Conservation (phyloP, 2,329 filamentous ascomycete species). For the Emericellopsis atlantica region DNA sequence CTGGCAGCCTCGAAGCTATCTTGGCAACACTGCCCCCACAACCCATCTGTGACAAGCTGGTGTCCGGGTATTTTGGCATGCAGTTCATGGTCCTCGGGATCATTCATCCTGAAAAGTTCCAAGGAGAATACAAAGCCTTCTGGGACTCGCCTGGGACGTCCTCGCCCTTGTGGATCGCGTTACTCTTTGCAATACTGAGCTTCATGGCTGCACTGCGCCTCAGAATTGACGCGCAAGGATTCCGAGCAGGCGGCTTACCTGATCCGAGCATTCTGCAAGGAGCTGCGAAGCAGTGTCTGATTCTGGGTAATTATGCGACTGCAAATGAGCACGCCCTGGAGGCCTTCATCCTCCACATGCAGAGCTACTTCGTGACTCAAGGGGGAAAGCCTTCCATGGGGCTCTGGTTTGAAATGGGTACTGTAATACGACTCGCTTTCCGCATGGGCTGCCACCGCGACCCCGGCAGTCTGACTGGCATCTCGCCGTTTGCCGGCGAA, state of each 20-base stretch:
- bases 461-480: constrained; percentile 33
- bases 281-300: constrained; percentile 23
- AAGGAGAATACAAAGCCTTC: constrained; percentile 7
- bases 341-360: constrained; percentile 36
- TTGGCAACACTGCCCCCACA: constrained; percentile 9
- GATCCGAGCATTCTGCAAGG: background rate
- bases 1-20: constrained; percentile 6
- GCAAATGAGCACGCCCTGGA: constrained; percentile 34
- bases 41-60: constrained; percentile 14
- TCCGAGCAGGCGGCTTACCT: background rate
- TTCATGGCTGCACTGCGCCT: background rate
- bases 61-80: constrained; percentile 16
- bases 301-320: constrained; percentile 34
- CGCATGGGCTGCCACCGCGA: constrained; percentile 48
- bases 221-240: background rate
- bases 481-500: constrained; percentile 33
- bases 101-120: constrained; percentile 14
- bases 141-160: constrained; percentile 34
- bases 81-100: constrained; percentile 10
- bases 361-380: constrained; percentile 39
- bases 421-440: constrained; percentile 39
- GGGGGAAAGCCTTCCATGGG: constrained; percentile 33
- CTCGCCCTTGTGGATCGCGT: constrained; percentile 41
- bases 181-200: background rate
- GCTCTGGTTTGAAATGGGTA: constrained; percentile 37